phyloP scores from a whole-genome alignment of 2,329 filamentous ascomycete genomes.

The Ilyonectria mors-panacis region DNA sequence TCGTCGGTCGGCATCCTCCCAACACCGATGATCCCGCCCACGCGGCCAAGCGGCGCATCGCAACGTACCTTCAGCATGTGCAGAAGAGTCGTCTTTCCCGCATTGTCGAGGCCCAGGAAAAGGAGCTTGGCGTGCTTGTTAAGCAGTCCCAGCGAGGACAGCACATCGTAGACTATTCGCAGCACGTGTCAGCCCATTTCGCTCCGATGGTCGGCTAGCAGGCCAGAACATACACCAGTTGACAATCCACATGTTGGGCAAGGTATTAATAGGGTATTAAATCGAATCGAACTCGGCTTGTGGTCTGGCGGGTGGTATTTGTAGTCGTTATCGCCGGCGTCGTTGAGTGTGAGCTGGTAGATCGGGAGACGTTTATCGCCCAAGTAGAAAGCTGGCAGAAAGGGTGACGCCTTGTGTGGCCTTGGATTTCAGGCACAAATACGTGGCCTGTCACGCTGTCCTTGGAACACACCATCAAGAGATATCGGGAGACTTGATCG shows the following conservation, averaged over 20 bases:
- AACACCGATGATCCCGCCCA: conserved; percentile 14
- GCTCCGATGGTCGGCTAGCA: conserved; percentile 24
- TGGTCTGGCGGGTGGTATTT: conserved; percentile 31
- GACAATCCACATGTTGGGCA: conserved; percentile 86
- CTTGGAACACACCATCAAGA: conserved; percentile 34
- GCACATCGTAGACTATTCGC: conserved; percentile 82
- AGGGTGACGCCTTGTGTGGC: conserved; percentile 42
- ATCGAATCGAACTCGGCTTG: conserved; percentile 37
- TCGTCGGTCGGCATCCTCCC: conserved; percentile 16
- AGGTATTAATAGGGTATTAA: conserved; percentile 43
- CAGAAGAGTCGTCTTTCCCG: conserved; percentile 92
- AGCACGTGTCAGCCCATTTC: conserved; percentile 53
- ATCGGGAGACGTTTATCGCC: conserved; percentile 39
- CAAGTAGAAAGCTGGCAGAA: conserved; percentile 50
- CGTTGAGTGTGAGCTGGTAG: conserved; percentile 39
- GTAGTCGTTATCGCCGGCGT: conserved; percentile 46
- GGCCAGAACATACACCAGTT: conserved; percentile 85
- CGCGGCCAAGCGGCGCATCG: background rate
- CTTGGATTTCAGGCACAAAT: conserved; percentile 45
- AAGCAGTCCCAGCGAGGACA: conserved; percentile 87
- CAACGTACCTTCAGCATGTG: conserved; percentile 91
- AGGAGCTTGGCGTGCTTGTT: conserved; percentile 98
- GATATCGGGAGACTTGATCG: conserved; percentile 29
- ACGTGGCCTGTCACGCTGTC: conserved; percentile 41
- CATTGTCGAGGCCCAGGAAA: conserved; percentile 94